Conservation (phyloP, 23 red algal genomes). For the Cyanidioschyzon merolae region DNA sequence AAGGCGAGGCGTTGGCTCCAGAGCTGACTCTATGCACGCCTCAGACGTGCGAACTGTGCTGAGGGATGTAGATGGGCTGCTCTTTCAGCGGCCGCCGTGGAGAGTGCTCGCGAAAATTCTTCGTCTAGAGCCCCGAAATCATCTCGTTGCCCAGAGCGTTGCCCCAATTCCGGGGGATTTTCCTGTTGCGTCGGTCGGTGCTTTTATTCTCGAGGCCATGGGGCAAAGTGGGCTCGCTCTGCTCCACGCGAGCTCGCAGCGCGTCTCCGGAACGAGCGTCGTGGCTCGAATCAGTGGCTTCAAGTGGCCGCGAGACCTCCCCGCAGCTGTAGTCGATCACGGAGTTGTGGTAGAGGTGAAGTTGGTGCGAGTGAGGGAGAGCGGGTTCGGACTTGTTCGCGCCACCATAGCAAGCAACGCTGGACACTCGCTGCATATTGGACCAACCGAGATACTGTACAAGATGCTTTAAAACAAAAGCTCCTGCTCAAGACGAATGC, state of each 20-base stretch:
- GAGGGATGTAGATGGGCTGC: not conserved
- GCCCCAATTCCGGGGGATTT: not conserved
- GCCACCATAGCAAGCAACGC: not conserved
- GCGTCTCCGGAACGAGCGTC: not conserved
- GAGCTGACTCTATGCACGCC: too few relatives aligned
- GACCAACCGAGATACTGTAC: not conserved
- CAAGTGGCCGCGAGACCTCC: not conserved
- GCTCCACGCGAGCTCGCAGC: not conserved
- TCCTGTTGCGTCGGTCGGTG: not conserved
- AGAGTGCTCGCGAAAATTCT: not conserved
- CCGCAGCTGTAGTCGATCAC: not conserved
- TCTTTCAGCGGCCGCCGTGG: constrained; percentile 7
- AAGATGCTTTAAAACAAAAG: not conserved
- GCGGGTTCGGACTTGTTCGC: not conserved
- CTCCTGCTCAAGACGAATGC: not conserved
- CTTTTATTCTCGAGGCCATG: constrained; percentile 3
- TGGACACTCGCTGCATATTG: not conserved
- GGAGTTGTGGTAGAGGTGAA: not conserved
- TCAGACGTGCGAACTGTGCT: not conserved
- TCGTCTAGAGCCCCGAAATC: not conserved
- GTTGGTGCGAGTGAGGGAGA: not conserved
- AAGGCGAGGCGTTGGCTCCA: too few relatives aligned
- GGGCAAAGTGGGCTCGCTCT: not conserved
- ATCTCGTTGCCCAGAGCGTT: not conserved
- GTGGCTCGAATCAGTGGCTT: not conserved